A percentile compares a stretch with the other conserved stretches of the same genome.
These are phyloP conservation scores for Silene latifolia DNA, from an alignment of 148 eudicot species.

Conservation along the genomic window DNA sequence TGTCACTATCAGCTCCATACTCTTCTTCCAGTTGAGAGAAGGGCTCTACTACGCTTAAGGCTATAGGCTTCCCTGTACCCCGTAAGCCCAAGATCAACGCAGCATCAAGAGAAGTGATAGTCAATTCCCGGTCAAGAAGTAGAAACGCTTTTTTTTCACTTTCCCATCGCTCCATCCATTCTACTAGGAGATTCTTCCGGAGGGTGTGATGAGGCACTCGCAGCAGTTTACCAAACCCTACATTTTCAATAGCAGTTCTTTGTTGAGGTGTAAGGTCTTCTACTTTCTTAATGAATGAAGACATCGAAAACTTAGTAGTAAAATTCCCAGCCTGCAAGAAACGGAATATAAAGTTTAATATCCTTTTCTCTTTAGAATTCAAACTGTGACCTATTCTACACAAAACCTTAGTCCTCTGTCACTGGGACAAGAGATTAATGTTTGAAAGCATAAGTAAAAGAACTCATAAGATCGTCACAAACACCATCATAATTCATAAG, in stretches of 20 bases:
- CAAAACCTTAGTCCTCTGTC: background rate
- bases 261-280: slow-evolving; percentile 48
- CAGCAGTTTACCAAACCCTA: slow-evolving; percentile 59
- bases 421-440: no score
- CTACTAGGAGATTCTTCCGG: slow-evolving; percentile 45
- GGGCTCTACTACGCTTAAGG: slow-evolving; percentile 28
- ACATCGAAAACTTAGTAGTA: slow-evolving; percentile 52
- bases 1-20: slow-evolving; percentile 45
- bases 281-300: slow-evolving; percentile 45
- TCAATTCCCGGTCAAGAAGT: slow-evolving; percentile 41
- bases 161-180: slow-evolving; percentile 64
- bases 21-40: slow-evolving; percentile 44
- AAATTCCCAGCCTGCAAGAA: slow-evolving; percentile 46
- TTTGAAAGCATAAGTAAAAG: no score
- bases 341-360: background rate
- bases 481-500: background rate
- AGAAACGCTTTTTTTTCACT: slow-evolving; percentile 42
- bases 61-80: slow-evolving; percentile 40
- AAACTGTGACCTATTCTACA: background rate
- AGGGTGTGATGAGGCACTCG: slow-evolving; percentile 39
- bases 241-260: slow-evolving; percentile 35
- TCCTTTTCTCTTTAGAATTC: background rate
- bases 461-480: no score
- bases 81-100: slow-evolving; percentile 58
- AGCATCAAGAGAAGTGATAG: slow-evolving; percentile 48